Conservation (phyloP, 306 rosid genomes). For the Aeschynomene evenia region DNA sequence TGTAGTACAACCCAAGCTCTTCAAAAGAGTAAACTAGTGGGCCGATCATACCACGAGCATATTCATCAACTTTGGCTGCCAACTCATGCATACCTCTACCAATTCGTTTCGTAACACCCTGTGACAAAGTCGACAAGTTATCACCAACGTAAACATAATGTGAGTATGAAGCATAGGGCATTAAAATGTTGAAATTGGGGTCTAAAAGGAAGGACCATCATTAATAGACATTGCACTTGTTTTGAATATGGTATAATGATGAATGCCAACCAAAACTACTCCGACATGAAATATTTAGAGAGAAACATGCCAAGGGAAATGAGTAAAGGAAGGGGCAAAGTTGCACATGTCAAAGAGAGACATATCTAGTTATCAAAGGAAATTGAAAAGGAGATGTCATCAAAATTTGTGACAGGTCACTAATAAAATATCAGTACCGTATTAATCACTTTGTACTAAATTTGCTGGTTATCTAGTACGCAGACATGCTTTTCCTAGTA, state of each 20-base stretch:
- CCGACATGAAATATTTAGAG: not conserved
- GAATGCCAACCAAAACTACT: not conserved
- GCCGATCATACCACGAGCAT: conserved; percentile 96
- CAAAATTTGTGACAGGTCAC: not conserved
- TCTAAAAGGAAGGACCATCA: conserved; percentile 1
- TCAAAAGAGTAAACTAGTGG: conserved; percentile 90
- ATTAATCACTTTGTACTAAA: conserved; percentile 3
- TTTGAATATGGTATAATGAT: not conserved
- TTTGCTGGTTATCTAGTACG: not conserved
- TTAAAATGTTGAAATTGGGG: conserved; percentile 9
- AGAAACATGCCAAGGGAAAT: not conserved
- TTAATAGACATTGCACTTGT: not conserved
- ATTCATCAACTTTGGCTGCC: conserved; percentile 98
- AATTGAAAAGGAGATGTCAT: not conserved
- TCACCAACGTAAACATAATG: conserved; percentile 3
- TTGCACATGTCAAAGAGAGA: conserved; percentile 1
- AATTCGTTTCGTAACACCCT: conserved; percentile 89
- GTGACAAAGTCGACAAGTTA: conserved; percentile 28
- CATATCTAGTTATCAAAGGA: not conserved
- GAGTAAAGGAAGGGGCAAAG: not conserved
- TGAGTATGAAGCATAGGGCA: not conserved
- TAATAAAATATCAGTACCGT: too few relatives aligned
- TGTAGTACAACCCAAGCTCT: conserved; percentile 93
- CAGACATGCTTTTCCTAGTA: not conserved
- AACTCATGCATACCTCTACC: conserved; percentile 87